Evolutionary conservation across 495 filamentous ascomycete genomes (phyloP), one percentile per base, ranked within the genome.

Genomic region (Clavariopsis aquatica): DNA sequence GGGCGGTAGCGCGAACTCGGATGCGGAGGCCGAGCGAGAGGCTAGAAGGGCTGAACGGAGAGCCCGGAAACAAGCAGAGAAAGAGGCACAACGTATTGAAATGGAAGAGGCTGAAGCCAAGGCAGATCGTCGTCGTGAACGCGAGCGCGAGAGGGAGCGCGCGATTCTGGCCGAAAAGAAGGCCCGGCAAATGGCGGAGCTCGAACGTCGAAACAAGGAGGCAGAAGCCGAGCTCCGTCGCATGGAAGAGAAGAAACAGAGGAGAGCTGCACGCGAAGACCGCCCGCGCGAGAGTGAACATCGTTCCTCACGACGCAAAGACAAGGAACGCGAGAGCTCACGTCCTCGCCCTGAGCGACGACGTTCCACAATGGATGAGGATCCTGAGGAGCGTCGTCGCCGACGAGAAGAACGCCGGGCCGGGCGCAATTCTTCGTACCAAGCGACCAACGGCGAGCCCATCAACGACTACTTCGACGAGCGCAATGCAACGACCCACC

Each of bases 391-490:
- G 24, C 64, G 68, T 13, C 59, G 68, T 29, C 49, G 55, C 15
- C 57, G 65, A 12, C 64, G 62, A 15, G 65, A 69, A 47, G 69
- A 71, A 13, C 65, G 65, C 20, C 67, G 64, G 20, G 47, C 45
- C 7, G 28, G 57, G 20, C 65, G 69, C 34, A 65, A 54, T 22
- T 71, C 69, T 13, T 58, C 53, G 19, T 60, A 65, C 27, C 65
- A 56, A 41, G 49, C 65, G 19, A 60, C 68, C 20, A 55, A 59
- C 59, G 53, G 45, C 51, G 69, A 60, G 27, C 60, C 65, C 49
- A 64, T 69, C 36, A 60, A 15, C 17, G 69, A 72, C 46, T 72
- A 72, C 63, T 72, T 72, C 29, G 69, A 72, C 47, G 59, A 63
- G 54, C 65, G 69, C 31, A 72, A 72, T 43, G 69, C 57, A 2